Base-by-base conservation (phyloP, 139 green algal species). In the Chlorella sp. region DNA sequence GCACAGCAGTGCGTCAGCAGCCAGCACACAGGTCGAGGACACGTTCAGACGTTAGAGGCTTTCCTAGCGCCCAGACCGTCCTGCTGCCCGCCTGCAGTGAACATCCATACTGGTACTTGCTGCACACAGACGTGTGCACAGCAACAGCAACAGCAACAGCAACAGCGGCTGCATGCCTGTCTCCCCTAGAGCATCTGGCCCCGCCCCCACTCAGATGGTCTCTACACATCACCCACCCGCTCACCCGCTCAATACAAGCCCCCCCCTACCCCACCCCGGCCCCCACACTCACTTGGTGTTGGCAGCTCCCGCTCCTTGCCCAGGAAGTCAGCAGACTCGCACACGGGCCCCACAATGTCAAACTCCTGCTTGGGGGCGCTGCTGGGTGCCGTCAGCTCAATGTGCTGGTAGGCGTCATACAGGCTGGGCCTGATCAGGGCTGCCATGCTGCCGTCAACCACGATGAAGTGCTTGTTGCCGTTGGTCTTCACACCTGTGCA, bases 391-490 rank as follows among this genome's bases (percentile, higher is more conserved):
- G 93, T 96, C 24, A 98, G 90, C 87, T 97, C 90, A 67, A 98
- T 98, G 87, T 98, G 94, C 82, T 98, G 94, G 81, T 94, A 94
- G 71, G 92, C 85, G 70, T 93, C 90, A 72, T 96, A 96, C 5
- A 98, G 85, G 30, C 84, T 91, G 50, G 94, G 94, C 24, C 94
- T 84, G 79, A 98, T 98, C 76, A 98, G 88, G 67, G 95, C 84
- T 20, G 91, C 85, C 94, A 98, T 98, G 81, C 89, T 96, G 69
- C 94, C 94, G 79, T 98, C 93, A 1, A 98, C 80, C 0, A 98
- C 94, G 31, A 97, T 88, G 82, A 98, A 98, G 73, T 97, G 86
- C 81, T 98, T 98, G 84, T 86, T 95, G 81, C 94, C 94, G 81
- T 98, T 98, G 71, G 91, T 95, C 87, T 98, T 98, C 22, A 91